These are phyloP conservation scores for Combretum micranthum DNA, from an alignment of 345 rosid genomes.

Conservation along the genomic window DNA sequence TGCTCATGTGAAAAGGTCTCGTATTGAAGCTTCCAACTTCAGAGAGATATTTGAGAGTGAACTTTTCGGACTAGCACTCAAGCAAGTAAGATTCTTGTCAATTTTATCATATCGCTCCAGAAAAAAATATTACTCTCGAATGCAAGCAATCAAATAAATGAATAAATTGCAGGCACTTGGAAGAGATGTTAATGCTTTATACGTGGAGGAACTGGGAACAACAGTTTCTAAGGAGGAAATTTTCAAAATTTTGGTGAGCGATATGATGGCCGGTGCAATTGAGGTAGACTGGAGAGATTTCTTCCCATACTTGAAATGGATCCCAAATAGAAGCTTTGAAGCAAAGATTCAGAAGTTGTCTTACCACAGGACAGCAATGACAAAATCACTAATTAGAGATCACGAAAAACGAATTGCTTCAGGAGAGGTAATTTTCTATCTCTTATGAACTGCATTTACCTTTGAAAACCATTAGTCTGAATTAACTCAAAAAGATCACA, in stretches of 20 bases:
- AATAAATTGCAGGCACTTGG: constrained; percentile 50
- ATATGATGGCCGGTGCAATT: constrained; percentile 74
- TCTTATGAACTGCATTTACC: too few species aligned
- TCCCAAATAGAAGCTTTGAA: constrained; percentile 58
- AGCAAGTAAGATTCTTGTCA: constrained; percentile 35
- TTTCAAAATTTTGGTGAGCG: constrained; percentile 44
- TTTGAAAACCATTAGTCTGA: not conserved
- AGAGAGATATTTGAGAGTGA: constrained; percentile 62
- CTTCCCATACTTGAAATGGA: constrained; percentile 81
- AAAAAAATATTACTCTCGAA: not conserved
- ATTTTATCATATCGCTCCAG: not conserved
- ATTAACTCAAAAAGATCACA: not conserved
- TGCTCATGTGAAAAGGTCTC: constrained; percentile 23
- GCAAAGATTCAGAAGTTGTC: constrained; percentile 36
- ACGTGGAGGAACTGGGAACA: constrained; percentile 54
- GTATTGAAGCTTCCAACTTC: constrained; percentile 52
- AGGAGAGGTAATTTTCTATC: constrained; percentile 31
- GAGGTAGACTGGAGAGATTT: constrained; percentile 96
- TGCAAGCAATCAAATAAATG: too few species aligned
- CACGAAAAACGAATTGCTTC: constrained; percentile 40
- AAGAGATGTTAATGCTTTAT: constrained; percentile 48
- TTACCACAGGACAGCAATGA: constrained; percentile 48
- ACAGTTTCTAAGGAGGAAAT: constrained; percentile 55
- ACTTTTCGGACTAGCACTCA: constrained; percentile 64
- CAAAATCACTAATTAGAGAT: constrained; percentile 53